These are phyloP conservation scores for Vaccinium darrowii DNA, from an alignment of 148 eudicot species.

Conservation along the genomic window DNA sequence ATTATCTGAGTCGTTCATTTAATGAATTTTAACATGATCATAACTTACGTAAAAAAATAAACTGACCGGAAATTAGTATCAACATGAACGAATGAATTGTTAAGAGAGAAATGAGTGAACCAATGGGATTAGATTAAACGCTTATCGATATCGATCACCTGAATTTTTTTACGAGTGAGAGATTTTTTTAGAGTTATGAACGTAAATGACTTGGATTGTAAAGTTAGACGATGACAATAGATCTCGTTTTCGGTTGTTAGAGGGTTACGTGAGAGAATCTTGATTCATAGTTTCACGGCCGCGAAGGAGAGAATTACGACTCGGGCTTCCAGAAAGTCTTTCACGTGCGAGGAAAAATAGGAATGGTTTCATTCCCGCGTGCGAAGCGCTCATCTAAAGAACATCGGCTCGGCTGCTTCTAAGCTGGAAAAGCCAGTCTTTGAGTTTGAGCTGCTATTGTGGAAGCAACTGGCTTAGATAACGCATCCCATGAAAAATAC, in stretches of 20 bases:
- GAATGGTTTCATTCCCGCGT: background rate
- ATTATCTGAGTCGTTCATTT: background rate
- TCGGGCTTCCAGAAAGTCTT: background rate
- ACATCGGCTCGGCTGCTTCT: background rate
- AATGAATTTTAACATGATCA: background rate
- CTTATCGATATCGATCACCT: background rate
- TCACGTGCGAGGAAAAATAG: background rate
- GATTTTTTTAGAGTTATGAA: background rate
- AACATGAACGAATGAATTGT: background rate
- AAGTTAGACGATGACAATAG: background rate
- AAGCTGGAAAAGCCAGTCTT: background rate
- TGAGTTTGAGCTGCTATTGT: background rate
- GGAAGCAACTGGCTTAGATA: background rate
- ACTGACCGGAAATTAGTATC: too few relatives aligned
- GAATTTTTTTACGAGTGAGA: background rate
- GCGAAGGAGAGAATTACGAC: background rate
- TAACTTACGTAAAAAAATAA: background rate
- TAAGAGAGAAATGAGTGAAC: too few relatives aligned
- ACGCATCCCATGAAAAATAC: too few relatives aligned
- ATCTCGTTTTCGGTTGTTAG: too few relatives aligned
- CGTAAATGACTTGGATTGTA: background rate
- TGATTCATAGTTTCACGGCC: background rate
- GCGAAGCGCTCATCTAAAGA: background rate
- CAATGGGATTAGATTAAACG: background rate
- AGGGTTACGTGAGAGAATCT: too few relatives aligned